Evolutionary conservation across 2,329 filamentous ascomycete genomes (phyloP), one percentile per base, ranked within the genome.

Genomic region (Trichoderma harzianum): DNA sequence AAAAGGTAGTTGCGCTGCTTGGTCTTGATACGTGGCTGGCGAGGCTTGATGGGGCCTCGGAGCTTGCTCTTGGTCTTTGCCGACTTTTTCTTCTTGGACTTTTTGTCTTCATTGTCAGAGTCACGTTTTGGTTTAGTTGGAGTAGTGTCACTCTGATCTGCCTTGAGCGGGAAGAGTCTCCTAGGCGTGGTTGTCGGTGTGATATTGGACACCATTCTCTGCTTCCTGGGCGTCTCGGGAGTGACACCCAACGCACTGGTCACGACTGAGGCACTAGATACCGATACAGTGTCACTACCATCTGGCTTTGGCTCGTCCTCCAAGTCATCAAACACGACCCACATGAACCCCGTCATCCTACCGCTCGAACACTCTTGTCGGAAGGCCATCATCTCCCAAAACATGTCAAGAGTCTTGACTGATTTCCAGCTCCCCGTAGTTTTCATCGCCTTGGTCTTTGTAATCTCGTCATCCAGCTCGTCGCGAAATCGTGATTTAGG

Each of bases 311-410:
- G 55, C 32, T 68, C 47, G 28, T 72, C 32, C 36, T 75, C 73
- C 43, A 78, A 73, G 11, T 89, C 86, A 39, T 94, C 91, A 75
- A 98, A 92, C 0, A 98, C 91, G 30, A 98, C 84, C 95, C 97
- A 99, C 30, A 98, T 86, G 76, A 99, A 99, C 0, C 97, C 97
- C 0, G 97, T 97, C 78, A 97, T 86, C 21, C 95, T 88, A 0
- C 96, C 97, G 39, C 94, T 93, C 0, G 95, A 97, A 78, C 96
- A 99, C 79, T 99, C 96, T 79, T 98, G 96, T 71, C 96, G 87
- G 78, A 93, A 98, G 0, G 95, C 92, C 95, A 99, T 98, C 87
- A 97, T 92, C 74, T 99, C 96, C 96, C 96, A 99, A 78, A 99
- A 99, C 76, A 95, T 91, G n/a, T 95, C 93, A 53, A 99, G 83